Conservation (phyloP, 805 yeast species). For the Teunomyces tritomae region DNA sequence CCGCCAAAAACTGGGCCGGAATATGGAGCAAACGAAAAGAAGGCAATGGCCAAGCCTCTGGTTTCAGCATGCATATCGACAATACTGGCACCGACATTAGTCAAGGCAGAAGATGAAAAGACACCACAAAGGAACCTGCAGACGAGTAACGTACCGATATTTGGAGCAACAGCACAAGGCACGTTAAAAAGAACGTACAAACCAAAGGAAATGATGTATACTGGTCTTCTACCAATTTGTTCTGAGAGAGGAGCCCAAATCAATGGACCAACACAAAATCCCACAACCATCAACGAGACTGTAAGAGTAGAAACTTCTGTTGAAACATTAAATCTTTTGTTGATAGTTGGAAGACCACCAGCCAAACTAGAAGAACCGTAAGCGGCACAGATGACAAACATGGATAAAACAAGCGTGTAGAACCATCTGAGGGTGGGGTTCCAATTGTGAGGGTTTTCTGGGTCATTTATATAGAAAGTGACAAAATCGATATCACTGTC, state of each 20-base stretch:
- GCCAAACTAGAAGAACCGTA: slow-evolving; percentile 91
- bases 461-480: slow-evolving; percentile 75
- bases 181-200: slow-evolving; percentile 78
- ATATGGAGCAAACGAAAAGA: slow-evolving; percentile 89
- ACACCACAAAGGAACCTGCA: slow-evolving; percentile 89
- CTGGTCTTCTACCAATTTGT: slow-evolving; percentile 81
- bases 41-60: slow-evolving; percentile 87
- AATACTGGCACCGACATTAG: slow-evolving; percentile 86
- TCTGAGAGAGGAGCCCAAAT: slow-evolving; percentile 89
- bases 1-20: slow-evolving; percentile 93
- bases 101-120: slow-evolving; percentile 76
- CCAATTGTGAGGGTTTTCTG: slow-evolving; percentile 93
- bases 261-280: slow-evolving; percentile 84
- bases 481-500: slow-evolving; percentile 68
- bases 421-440: slow-evolving; percentile 50
- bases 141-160: slow-evolving; percentile 75
- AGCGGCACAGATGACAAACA: slow-evolving; percentile 83
- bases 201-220: slow-evolving; percentile 71
- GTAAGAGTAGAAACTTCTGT: slow-evolving; percentile 75
- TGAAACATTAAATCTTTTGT: slow-evolving; percentile 65
- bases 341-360: slow-evolving; percentile 73
- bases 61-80: slow-evolving; percentile 83
- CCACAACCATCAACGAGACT: slow-evolving; percentile 85
- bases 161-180: slow-evolving; percentile 83
- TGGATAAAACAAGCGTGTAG: slow-evolving; percentile 66